Evolutionary conservation across 2,329 filamentous ascomycete genomes (phyloP), one percentile per base, ranked within the genome.

Genomic region (Torrubiella hemipterigena): DNA sequence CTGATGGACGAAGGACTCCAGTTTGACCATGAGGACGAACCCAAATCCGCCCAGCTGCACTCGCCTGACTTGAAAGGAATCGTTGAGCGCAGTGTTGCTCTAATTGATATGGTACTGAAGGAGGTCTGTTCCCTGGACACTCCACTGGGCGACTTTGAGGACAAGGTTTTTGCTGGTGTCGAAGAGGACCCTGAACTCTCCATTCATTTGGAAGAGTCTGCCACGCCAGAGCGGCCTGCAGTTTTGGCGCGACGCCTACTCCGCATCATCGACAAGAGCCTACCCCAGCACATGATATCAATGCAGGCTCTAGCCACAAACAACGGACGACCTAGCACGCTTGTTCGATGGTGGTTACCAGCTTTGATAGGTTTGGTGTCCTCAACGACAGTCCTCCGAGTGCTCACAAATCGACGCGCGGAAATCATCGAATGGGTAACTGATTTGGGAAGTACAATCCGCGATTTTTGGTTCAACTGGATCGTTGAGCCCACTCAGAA

Each of bases 381-480:
- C 0, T 89, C 84, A 1, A 87, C 82, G 12, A 94, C 87, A 0
- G 66, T 93, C n/a, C 62, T 96, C 12, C 77, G 78, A 15, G 72
- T 96, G 22, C 56, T 93, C 18, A 65, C 81, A 37, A 83, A 79
- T 48, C 71, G 77, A 31, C 75, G 74, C 44, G 79, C 80, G 14
- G 82, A 89, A 42, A 79, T 98, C 14, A 42, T 83, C 17, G 67
- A 74, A 28, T 95, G 87, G 86, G 64, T 93, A 27, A 65, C 69
- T 21, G 81, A 91, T 40, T 59, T 94, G 17, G 89, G 85, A 7
- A 61, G 64, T 2, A 98, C 91, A 0, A 61, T 77, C 1, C 69
- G 82, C 32, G 89, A 93, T 53, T 98, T 98, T 51, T 95, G 87
- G 82, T 67, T 77, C 37, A 98, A 98, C 52, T 98, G 91, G 91